Base-by-base conservation (phyloP, 805 yeast species). In the Candida hungchunana region DNA sequence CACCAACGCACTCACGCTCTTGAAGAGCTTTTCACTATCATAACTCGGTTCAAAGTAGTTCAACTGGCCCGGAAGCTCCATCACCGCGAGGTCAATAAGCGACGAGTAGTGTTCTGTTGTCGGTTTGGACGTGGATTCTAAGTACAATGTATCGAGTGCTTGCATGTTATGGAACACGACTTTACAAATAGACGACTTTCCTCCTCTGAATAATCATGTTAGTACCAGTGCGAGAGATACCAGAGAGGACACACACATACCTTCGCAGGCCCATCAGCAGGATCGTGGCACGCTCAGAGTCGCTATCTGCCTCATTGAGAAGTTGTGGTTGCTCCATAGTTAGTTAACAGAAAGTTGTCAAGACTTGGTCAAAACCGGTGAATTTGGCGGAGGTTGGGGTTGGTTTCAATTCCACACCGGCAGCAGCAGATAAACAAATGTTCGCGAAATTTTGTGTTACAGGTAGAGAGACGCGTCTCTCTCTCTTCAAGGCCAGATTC, bases 161-260 rank as follows among this genome's bases (percentile, higher is more conserved):
- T 85, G 95, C 95, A 93, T 87, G 55, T 86, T 84, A 59, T 90
- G 96, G 61, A 93, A 93, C 2, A 93, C 94, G 11, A 93, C 97
- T 55, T 90, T 88, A 53, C 96, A 81, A 21, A 93, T 93, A 4
- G 97, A 88, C 7, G 96, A 86, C 61, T 93, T 93, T 11, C 98
- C 98, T 15, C 90, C 84, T 56, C 54, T 42, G 31, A 11, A 12
- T 14, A 9, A 13, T 11, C 11, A 7, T 26, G 42, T 32, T 32
- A 37, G 36, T 33, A 18, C 6, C n/a, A n/a, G n/a, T n/a, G n/a
- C n/a, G n/a, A n/a, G n/a, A n/a, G n/a, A n/a, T n/a, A n/a, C n/a
- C n/a, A n/a, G n/a, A n/a, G n/a, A n/a, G n/a, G n/a, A n/a, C n/a
- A n/a, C n/a, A n/a, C n/a, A 57, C 72, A 35, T 47, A 69, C 73